phyloP scores from a whole-genome alignment of 2,329 filamentous ascomycete genomes.

The Ascochyta lentis region DNA sequence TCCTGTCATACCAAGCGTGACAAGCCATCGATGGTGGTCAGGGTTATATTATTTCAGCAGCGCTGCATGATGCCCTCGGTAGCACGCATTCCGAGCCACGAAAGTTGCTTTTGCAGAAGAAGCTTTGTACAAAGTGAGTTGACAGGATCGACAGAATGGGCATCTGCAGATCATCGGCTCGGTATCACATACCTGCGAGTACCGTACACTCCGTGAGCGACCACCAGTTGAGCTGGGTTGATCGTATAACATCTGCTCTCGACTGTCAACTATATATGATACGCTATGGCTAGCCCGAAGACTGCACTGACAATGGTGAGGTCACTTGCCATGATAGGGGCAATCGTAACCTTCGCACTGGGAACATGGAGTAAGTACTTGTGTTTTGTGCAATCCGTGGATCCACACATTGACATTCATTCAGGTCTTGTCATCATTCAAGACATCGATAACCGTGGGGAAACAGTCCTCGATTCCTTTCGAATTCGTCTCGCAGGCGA shows the following conservation, averaged over 20 bases:
- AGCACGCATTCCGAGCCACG: constrained; percentile 1
- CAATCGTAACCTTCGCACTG: constrained; percentile 22
- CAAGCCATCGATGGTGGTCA: not conserved
- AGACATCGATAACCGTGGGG: constrained; percentile 12
- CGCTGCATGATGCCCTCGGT: not conserved
- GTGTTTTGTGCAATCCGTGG: not conserved
- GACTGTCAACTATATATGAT: not conserved
- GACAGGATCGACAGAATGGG: not conserved
- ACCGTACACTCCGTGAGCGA: not conserved
- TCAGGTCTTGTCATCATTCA: constrained; percentile 1
- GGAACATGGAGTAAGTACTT: constrained; percentile 29
- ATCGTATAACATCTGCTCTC: not conserved
- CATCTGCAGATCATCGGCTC: not conserved
- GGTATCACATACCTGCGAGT: not conserved
- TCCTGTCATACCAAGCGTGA: constrained; percentile 17
- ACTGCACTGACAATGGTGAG: constrained; percentile 21
- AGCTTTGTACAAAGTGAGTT: constrained; percentile 9
- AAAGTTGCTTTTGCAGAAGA: constrained; percentile 12
- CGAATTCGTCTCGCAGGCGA: not conserved
- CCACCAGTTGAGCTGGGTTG: constrained; percentile 6
- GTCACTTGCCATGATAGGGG: constrained; percentile 23
- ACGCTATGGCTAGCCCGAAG: not conserved
- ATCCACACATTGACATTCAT: not conserved
- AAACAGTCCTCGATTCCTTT: not conserved
- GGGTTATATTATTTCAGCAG: not conserved